A percentile compares a stretch with the other conserved stretches of the same genome.
Conservation (phyloP, 148 eudicot species). For the Polygonum maritimum region DNA sequence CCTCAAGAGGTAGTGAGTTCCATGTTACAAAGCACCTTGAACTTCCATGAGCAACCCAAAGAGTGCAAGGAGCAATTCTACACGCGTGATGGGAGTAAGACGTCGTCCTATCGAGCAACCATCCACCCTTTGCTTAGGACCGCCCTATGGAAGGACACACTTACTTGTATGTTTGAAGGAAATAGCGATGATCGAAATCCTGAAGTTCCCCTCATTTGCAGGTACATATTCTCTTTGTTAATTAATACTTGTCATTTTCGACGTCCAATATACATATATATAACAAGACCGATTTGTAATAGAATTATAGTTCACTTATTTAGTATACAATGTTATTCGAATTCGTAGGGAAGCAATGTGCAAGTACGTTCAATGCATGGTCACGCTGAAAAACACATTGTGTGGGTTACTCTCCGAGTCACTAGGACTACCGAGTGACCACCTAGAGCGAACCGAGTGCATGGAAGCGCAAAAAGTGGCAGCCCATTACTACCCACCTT, state of each 20-base stretch:
- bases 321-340: no score
- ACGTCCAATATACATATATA: no score
- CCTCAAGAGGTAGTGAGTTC: slow-evolving; percentile 19
- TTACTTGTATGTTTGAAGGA: slow-evolving; percentile 28
- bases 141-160: slow-evolving; percentile 39
- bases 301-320: no score
- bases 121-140: slow-evolving; percentile 4
- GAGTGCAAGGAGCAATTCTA: slow-evolving; percentile 32
- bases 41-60: slow-evolving; percentile 46
- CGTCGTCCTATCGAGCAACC: slow-evolving; percentile 24
- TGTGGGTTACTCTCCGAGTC: slow-evolving; percentile 57
- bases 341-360: slow-evolving; percentile 42
- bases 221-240: slow-evolving; percentile 12
- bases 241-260: no score
- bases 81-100: slow-evolving; percentile 16
- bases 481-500: slow-evolving; percentile 61
- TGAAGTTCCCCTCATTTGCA: slow-evolving; percentile 33
- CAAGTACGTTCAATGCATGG: slow-evolving; percentile 34
- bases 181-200: background rate
- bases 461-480: slow-evolving; percentile 44
- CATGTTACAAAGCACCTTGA: slow-evolving; percentile 19
- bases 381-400: slow-evolving; percentile 24
- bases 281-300: no score
- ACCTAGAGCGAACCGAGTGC: slow-evolving; percentile 35
- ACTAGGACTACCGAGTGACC: slow-evolving; percentile 39